Evolutionary conservation across 371 early-diverging fungal genomes (phyloP), one percentile per base, ranked within the genome.

Genomic region (Mortierella polycephala): DNA sequence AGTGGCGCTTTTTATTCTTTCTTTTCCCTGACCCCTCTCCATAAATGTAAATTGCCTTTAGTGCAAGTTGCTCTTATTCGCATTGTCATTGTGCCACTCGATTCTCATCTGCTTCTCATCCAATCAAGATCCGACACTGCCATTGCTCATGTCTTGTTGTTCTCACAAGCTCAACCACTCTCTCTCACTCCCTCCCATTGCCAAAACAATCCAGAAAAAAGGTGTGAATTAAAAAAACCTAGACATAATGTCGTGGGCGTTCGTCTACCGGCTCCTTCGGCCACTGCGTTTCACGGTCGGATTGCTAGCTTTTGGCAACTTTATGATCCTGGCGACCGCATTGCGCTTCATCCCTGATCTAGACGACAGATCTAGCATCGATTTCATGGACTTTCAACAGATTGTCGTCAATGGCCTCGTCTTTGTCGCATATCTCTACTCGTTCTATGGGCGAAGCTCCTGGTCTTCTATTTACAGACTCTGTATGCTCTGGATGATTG

Each of bases 371-470:
- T 46, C 30, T 37, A 13, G 14, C 8, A 12, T 56, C 39, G 21
- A 21, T 5, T 58, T 58, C 30, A 58, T 52, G 66, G 66, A 65
- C 30, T 65, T 58, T 42, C 70, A 63, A 46, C 70, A 69, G 14
- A 52, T 69, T 21, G 39, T 45, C 42, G 52, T 69, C 54, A 69
- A 69, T 23, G 63, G 58, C 39, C 7, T 6, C 13, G n/a, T 69
- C 54, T 53, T 69, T 20, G 8, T 69, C 47, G 54, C 64, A 39
- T 69, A 52, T 46, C 11, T 63, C 46, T 69, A 69, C 18, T 44
- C 63, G 6, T 52, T 57, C 21, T 69, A 44, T 51, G 57, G 57
- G 18, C 41, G 18, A 2, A 18, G n/a, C 8, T n/a, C 57, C 5
- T 51, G 49, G n/a, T 41, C 52, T 2, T 44, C 59, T 0, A 16